These are phyloP conservation scores for Pseudofabraea citricarpa DNA, from an alignment of 2,329 filamentous ascomycete genomes.

Conservation along the genomic window DNA sequence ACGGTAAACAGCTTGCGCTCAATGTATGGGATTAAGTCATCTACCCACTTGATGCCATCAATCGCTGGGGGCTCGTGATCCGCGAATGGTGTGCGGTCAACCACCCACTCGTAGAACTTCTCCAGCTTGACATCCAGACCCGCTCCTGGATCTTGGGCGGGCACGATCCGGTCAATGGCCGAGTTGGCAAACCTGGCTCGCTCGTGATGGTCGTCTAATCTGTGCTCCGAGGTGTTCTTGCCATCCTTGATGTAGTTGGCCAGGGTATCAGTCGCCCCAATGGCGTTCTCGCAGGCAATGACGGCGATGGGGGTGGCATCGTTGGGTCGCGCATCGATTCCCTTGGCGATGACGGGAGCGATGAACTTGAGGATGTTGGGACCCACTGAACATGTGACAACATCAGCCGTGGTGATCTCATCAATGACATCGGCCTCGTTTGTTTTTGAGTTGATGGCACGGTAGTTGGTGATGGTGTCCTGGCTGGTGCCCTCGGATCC, in stretches of 20 bases:
- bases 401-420: conserved; percentile 80
- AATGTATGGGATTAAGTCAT: conserved; percentile 88
- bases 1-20: conserved; percentile 99
- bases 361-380: conserved; percentile 96
- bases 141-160: conserved; percentile 73
- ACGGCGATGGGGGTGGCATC: conserved; percentile 70
- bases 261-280: conserved; percentile 87
- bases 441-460: conserved; percentile 90
- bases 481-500: conserved; percentile 75
- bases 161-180: conserved; percentile 96
- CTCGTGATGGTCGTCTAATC: conserved; percentile 61
- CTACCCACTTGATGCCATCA: conserved; percentile 87
- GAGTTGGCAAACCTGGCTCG: conserved; percentile 94
- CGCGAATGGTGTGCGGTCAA: conserved; percentile 81
- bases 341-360: conserved; percentile 91
- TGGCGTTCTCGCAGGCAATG: conserved; percentile 97
- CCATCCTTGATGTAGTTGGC: conserved; percentile 74
- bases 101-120: conserved; percentile 99
- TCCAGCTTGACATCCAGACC: conserved; percentile 92
- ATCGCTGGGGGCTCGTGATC: conserved; percentile 67
- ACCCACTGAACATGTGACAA: conserved; percentile 95
- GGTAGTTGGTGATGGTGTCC: conserved; percentile 89
- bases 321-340: conserved; percentile 71
- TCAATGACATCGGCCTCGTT: conserved; percentile 76
- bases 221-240: conserved; percentile 64